Conservation (phyloP, 257 asterid genomes). For the Solanum chaucha region DNA sequence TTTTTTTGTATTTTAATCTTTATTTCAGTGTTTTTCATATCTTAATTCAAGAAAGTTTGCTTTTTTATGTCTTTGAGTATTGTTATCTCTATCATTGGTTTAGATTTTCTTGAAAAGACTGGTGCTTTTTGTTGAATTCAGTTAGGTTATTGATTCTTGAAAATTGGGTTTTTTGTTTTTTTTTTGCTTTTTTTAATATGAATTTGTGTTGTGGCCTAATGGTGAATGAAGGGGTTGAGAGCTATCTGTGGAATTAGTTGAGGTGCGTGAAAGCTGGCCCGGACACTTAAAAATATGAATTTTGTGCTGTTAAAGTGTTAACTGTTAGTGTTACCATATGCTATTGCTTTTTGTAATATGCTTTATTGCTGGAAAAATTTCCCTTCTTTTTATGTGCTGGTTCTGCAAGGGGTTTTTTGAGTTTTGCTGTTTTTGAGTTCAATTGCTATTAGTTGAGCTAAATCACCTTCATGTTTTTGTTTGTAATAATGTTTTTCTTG, state of each 20-base stretch:
- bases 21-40: background rate
- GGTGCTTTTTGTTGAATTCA: background rate
- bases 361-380: background rate
- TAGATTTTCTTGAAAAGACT: background rate
- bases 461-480: background rate
- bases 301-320: background rate
- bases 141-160: background rate
- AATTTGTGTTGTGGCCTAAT: background rate
- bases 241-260: background rate
- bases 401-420: background rate
- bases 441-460: background rate
- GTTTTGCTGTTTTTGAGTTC: background rate
- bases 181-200: background rate
- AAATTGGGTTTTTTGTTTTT: too few relatives aligned
- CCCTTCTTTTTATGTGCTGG: background rate
- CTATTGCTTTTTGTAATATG: background rate
- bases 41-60: background rate
- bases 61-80: background rate
- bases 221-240: background rate
- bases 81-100: background rate
- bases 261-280: background rate
- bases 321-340: background rate
- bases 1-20: too few relatives aligned
- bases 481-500: background rate
- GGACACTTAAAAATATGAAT: background rate